These are phyloP conservation scores for Cladosporium sphaerospermum DNA, from an alignment of 2,329 filamentous ascomycete genomes.

Conservation along the genomic window DNA sequence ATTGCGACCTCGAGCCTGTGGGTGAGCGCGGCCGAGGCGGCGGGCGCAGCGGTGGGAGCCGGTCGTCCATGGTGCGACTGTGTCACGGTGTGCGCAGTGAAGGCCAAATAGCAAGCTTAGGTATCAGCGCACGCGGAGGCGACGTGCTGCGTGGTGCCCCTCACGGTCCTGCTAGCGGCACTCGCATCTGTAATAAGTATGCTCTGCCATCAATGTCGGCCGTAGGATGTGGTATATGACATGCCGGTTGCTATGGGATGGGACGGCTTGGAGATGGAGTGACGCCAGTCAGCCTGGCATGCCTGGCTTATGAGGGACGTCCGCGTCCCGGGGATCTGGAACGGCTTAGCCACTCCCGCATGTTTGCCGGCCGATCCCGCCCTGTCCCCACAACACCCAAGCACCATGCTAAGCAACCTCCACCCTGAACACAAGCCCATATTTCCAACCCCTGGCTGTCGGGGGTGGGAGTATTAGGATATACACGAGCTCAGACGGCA, in stretches of 20 bases:
- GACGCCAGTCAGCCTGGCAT: background rate
- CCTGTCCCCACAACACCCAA: background rate
- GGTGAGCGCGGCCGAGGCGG: constrained; percentile 28
- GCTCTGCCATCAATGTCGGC: constrained; percentile 1
- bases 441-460: too few species aligned
- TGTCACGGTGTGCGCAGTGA: constrained; percentile 1
- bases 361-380: background rate
- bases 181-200: constrained; percentile 3
- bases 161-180: background rate
- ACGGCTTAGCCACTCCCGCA: background rate
- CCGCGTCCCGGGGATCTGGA: background rate
- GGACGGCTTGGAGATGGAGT: constrained; percentile 1
- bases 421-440: too few species aligned
- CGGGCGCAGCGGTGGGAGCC: constrained; percentile 24
- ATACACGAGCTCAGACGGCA: too few species aligned
- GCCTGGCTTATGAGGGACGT: background rate
- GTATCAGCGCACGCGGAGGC: background rate
- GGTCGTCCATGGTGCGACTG: constrained; percentile 20
- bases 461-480: too few species aligned
- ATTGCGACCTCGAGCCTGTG: constrained; percentile 25
- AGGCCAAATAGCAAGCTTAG: background rate
- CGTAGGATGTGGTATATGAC: constrained; percentile 2
- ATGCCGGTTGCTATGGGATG: background rate
- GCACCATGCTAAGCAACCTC: too few species aligned
- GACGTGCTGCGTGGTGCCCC: background rate